These are phyloP conservation scores for Secale cereale DNA, from an alignment of 176 grass and related monocot genomes.

Conservation along the genomic window DNA sequence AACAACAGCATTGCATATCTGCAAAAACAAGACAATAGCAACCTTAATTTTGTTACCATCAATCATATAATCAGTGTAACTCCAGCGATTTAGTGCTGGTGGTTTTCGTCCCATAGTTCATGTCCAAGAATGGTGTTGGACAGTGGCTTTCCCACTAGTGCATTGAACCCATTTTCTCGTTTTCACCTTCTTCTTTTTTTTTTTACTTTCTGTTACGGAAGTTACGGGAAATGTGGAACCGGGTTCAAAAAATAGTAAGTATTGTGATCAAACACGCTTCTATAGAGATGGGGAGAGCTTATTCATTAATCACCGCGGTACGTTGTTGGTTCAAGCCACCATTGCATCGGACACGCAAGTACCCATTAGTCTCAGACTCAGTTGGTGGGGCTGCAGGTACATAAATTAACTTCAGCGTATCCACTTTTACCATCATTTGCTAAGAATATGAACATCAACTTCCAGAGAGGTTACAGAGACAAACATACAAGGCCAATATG, in stretches of 20 bases:
- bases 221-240: background rate
- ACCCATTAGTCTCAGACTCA: slow-evolving; percentile 75
- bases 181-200: background rate
- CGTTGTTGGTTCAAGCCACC: slow-evolving; percentile 96
- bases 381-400: slow-evolving; percentile 67
- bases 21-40: slow-evolving; percentile 18
- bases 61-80: slow-evolving; percentile 4
- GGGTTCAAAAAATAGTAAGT: slow-evolving; percentile 1
- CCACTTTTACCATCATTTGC: background rate
- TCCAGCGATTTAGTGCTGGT: background rate
- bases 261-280: background rate
- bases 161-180: background rate
- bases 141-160: background rate
- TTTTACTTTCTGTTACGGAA: background rate
- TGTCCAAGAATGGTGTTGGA: background rate
- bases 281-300: background rate
- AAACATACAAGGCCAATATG: slow-evolving; percentile 70
- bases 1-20: slow-evolving; percentile 99
- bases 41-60: slow-evolving; percentile 10
- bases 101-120: background rate
- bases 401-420: slow-evolving; percentile 24
- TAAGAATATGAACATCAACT: background rate
- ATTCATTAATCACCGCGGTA: slow-evolving; percentile 57
- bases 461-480: slow-evolving; percentile 11
- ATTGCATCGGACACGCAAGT: slow-evolving; percentile 87